These are phyloP conservation scores for Neofusicoccum kwambonambiense DNA, from an alignment of 2,329 filamentous ascomycete genomes.

Conservation along the genomic window DNA sequence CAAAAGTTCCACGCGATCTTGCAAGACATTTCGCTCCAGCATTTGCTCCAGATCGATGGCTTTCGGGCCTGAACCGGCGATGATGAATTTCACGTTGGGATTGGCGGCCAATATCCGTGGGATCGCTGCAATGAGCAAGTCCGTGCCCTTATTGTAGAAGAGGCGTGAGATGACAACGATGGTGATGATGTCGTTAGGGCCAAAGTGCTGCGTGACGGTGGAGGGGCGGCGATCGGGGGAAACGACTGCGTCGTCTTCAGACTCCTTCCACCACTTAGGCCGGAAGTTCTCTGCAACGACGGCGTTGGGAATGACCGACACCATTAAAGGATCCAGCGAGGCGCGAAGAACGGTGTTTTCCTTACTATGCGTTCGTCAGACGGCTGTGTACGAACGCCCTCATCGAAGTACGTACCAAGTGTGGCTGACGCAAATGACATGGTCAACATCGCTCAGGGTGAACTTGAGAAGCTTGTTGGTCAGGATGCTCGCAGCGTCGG, in stretches of 20 bases:
- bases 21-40: slow-evolving; percentile 90
- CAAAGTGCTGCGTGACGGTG: slow-evolving; percentile 63
- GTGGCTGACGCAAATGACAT: slow-evolving; percentile 97
- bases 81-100: slow-evolving; percentile 93
- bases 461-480: slow-evolving; percentile 98
- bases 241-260: slow-evolving; percentile 15
- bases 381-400: not conserved
- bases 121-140: slow-evolving; percentile 93
- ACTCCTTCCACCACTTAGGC: slow-evolving; percentile 56
- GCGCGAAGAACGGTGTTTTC: slow-evolving; percentile 96
- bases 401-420: slow-evolving; percentile 66
- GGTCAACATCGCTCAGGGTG: slow-evolving; percentile 91
- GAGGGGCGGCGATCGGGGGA: slow-evolving; percentile 20
- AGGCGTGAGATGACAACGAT: slow-evolving; percentile 96
- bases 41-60: slow-evolving; percentile 98
- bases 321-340: slow-evolving; percentile 92
- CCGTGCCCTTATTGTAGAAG: slow-evolving; percentile 98
- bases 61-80: slow-evolving; percentile 92
- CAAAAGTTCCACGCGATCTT: slow-evolving; percentile 89
- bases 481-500: slow-evolving; percentile 90
- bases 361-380: slow-evolving; percentile 60
- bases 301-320: slow-evolving; percentile 96
- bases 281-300: slow-evolving; percentile 96
- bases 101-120: slow-evolving; percentile 86
- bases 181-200: slow-evolving; percentile 83